Conservation (phyloP, 179 eudicot species). For the Monotropa hypopitys region DNA sequence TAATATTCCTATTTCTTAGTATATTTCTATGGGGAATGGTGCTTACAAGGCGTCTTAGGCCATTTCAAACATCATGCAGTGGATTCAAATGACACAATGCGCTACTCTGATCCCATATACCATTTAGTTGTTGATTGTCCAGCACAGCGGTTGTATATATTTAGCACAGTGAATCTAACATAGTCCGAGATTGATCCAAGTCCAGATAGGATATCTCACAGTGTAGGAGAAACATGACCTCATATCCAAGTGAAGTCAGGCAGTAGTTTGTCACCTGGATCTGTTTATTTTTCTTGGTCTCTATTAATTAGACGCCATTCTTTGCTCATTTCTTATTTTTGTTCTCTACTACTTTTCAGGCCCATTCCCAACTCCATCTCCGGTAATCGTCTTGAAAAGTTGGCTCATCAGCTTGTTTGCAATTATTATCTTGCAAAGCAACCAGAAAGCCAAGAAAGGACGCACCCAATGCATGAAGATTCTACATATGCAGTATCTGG, state of each 20-base stretch:
- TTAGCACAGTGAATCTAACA: background rate
- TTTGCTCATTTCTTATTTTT: slow-evolving; percentile 2
- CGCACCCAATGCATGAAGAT: no score
- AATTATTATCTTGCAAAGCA: slow-evolving; percentile 3
- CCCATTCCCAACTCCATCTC: slow-evolving; percentile 13
- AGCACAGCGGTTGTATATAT: background rate
- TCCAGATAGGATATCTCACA: background rate
- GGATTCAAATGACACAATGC: background rate
- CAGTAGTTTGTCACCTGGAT: background rate
- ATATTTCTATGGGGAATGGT: background rate
- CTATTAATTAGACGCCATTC: background rate
- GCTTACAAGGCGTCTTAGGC: background rate
- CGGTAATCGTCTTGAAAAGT: slow-evolving; percentile 11
- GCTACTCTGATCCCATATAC: background rate
- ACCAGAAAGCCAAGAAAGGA: slow-evolving; percentile 5
- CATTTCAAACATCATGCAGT: background rate
- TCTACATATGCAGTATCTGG: no score
- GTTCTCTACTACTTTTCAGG: slow-evolving; percentile 13
- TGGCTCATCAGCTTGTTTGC: slow-evolving; percentile 16
- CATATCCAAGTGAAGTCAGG: background rate
- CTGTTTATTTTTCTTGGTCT: background rate
- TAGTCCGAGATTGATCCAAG: background rate
- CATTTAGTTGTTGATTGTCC: background rate
- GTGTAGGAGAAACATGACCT: background rate
- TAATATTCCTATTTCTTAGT: background rate